phyloP scores from a whole-genome alignment of 2,329 filamentous ascomycete species.

The Fusarium xyrophilum region DNA sequence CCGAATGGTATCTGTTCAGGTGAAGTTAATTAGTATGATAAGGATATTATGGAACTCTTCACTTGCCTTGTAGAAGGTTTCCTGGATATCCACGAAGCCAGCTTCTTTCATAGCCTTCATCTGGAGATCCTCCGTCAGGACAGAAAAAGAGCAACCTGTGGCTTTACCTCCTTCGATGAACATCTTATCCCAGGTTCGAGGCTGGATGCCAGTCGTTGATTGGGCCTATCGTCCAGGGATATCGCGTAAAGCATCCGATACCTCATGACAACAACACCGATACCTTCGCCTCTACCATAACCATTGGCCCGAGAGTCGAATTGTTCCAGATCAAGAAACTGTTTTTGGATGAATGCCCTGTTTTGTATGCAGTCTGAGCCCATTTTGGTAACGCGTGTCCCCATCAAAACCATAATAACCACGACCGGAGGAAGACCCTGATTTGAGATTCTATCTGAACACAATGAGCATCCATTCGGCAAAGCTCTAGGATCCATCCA shows the following conservation, averaged over 20 bases:
- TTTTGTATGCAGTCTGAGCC: neutral
- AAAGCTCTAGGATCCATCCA: neutral
- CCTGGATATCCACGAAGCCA: constrained; percentile 11
- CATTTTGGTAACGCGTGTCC: neutral
- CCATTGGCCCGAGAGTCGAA: too few relatives aligned
- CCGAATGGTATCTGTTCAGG: constrained; percentile 1
- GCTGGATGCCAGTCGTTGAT: neutral
- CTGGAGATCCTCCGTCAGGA: constrained; percentile 1
- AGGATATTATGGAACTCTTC: fast-evolving
- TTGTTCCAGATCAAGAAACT: neutral
- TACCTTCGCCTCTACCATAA: too few relatives aligned
- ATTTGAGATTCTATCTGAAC: neutral
- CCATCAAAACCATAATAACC: fast-evolving
- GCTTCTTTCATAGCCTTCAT: constrained; percentile 13
- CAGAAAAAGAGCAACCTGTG: neutral
- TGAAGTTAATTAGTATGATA: fast-evolving
- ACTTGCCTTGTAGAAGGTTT: constrained; percentile 6
- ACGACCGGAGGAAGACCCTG: neutral
- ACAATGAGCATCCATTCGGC: neutral
- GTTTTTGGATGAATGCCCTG: neutral
- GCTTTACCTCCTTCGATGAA: constrained; percentile 10
- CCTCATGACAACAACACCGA: too few relatives aligned
- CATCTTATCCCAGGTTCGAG: constrained; percentile 8
- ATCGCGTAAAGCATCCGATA: neutral
- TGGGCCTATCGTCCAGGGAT: neutral